A percentile compares a stretch with the other conserved stretches of the same genome.
These are phyloP conservation scores for Speleostelium caveatum DNA, from an alignment of 78 protist species.

Conservation along the genomic window DNA sequence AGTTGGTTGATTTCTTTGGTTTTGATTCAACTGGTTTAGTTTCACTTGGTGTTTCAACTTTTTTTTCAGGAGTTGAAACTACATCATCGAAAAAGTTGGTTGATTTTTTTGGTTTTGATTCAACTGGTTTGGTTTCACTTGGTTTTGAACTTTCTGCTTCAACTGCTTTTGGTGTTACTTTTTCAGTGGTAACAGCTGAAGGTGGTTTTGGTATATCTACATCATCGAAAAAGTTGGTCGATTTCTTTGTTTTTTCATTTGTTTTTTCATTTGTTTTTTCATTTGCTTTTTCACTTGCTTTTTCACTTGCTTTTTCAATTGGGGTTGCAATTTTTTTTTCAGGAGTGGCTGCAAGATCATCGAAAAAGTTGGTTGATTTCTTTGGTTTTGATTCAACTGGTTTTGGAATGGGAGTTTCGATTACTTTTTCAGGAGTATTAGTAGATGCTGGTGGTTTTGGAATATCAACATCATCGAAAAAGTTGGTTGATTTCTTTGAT, in stretches of 20 bases:
- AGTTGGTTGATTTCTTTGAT: conserved; percentile 26
- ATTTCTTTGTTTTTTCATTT: too few relatives aligned
- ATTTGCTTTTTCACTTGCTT: too few relatives aligned
- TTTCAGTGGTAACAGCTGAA: too few relatives aligned
- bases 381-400: background rate
- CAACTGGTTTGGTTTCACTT: background rate
- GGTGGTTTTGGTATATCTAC: background rate
- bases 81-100: conserved; percentile 28
- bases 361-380: too few relatives aligned
- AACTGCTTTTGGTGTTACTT: background rate
- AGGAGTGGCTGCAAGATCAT: too few relatives aligned
- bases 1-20: background rate
- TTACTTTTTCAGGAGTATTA: background rate
- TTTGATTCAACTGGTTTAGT: background rate
- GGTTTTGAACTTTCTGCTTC: background rate
- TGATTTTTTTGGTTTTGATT: conserved; percentile 27
- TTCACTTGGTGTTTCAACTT: too few relatives aligned
- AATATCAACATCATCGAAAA: conserved; percentile 11
- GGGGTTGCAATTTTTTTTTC: too few relatives aligned
- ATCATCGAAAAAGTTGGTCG: background rate
- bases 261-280: too few relatives aligned
- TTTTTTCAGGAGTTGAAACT: background rate
- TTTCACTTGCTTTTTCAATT: too few relatives aligned
- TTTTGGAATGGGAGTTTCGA: too few relatives aligned
- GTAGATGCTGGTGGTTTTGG: background rate